Evolutionary conservation across 805 yeast species (phyloP), one percentile per base, ranked within the genome.

Genomic region (Saccharomyces kudriavzevii): DNA sequence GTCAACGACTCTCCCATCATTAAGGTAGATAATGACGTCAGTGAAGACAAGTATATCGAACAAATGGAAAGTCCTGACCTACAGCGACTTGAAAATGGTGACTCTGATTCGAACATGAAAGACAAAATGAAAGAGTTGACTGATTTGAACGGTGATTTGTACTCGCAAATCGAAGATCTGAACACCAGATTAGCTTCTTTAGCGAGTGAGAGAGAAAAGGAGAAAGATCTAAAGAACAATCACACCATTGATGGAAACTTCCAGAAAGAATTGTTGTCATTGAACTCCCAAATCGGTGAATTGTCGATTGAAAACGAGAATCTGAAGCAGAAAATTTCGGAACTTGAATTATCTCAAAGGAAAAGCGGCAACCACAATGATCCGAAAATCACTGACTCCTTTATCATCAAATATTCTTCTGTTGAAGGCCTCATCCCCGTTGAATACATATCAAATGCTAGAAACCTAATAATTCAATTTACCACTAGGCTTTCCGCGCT

Each of bases 281-380:
- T 68, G 47, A 60, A 63, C 30, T 48, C 62, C 14, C 65, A 69
- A 49, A 49, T 66, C 20, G 61, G 64, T 17, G 51, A 60, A 2
- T 57, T 67, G 13, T 65, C 71, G 3, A 59, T 67, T 27, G 69
- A 67, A 50, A 65, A 70, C 53, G 76, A 66, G 49, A 63, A 54
- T n/a, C 62, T 67, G 60, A 73, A 70, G 54, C 71, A 67, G 47
- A 68, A 70, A 51, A 56, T 77, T 9, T 64, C 72, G 4, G 74
- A 71, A 52, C 78, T 87, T 81, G 76, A 77, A 13, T 68, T 49
- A 29, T 27, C 27, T 10, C 48, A 55, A 14, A 25, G 20, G 26
- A 14, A 17, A n/a, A 40, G 14, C 20, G 48, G 25, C 17, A 26
- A n/a, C 14, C 17, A 22, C 22, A 20, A 48, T 20, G 24, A 25